Evolutionary conservation across 306 rosid species (phyloP), one percentile per base, ranked within the genome.

Genomic region (Lathyrus oleraceus): DNA sequence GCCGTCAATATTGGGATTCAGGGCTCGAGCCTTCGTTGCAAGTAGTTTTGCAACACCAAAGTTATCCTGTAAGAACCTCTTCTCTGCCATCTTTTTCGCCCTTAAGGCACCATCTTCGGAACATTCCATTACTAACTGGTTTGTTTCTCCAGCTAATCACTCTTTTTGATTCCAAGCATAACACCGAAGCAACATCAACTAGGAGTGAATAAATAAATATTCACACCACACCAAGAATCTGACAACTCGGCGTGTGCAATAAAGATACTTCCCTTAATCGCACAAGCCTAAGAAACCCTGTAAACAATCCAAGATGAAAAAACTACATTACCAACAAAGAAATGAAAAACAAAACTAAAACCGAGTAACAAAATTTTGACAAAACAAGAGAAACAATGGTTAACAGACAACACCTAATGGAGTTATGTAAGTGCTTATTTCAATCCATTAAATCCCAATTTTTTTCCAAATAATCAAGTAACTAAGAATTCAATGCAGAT

Each of bases 61-160:
- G 61, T 88, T 86, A 63, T 14, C 42, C 80, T 70, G 81, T 25
- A 45, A 30, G 40, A 87, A 67, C 79, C 68, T 86, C 81, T 85
- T 80, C 85, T 90, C 97, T 1, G 96, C 96, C 28, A 88, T 70
- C 78, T 76, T 80, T 74, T 85, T 88, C 12, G 80, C 87, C 85
- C 67, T 85, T 13, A 70, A 32, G 62, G 96, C 93, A 21, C 71
- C 81, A 0, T 81, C 87, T 79, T 76, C 87, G 74, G 79, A 81
- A 56, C 85, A 72, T 52, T 85, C 96, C 97, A 90, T 93, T 71
- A 19, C 27, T 81, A 52, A 65, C 80, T 67, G 64, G 45, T 21
- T 59, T 63, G 76, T 57, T 51, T 61, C 76, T 60, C 75, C 42
- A 71, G 32, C 47, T n/a, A 60, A 47, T 71, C 28, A 32, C 72